phyloP scores from a whole-genome alignment of 148 eudicot genomes.

The Fagopyrum homotropicum region DNA sequence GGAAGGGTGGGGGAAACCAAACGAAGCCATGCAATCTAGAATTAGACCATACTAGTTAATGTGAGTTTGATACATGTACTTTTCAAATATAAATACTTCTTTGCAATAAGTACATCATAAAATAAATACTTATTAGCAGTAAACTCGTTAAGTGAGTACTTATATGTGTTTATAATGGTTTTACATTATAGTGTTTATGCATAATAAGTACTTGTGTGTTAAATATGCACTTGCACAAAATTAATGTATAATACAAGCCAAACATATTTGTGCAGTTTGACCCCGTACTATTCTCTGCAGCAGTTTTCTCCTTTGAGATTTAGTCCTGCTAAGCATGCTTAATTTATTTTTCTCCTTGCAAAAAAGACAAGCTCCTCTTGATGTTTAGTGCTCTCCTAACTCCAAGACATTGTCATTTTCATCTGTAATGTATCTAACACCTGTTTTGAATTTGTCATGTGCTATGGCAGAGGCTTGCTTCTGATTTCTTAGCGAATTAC shows the following conservation, averaged over 20 bases:
- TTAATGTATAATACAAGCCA: too few relatives aligned
- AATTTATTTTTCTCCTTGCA: not conserved
- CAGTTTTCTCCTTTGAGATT: not conserved
- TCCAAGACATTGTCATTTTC: not conserved
- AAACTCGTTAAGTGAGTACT: too few relatives aligned
- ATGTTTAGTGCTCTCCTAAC: not conserved
- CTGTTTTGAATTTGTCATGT: not conserved
- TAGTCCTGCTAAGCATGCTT: not conserved
- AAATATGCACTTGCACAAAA: too few relatives aligned
- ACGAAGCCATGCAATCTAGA: not conserved
- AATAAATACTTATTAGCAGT: too few relatives aligned
- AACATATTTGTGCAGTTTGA: not conserved
- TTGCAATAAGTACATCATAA: too few relatives aligned
- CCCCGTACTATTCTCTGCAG: not conserved
- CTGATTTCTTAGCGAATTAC: conserved; percentile 65
- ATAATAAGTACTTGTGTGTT: too few relatives aligned
- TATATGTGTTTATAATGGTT: too few relatives aligned
- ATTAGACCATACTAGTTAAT: not conserved
- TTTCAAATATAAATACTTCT: too few relatives aligned
- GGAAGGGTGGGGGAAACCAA: not conserved
- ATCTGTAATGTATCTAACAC: not conserved
- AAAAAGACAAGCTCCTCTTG: not conserved
- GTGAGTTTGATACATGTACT: too few relatives aligned
- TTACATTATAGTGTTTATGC: too few relatives aligned
- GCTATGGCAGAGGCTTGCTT: conserved; percentile 64